Percentiles rank a stretch among this genome's conserved stretches.
Evolutionary conservation across 805 yeast genomes (phyloP).

Genomic region (Tetrapisispora fleetii): DNA sequence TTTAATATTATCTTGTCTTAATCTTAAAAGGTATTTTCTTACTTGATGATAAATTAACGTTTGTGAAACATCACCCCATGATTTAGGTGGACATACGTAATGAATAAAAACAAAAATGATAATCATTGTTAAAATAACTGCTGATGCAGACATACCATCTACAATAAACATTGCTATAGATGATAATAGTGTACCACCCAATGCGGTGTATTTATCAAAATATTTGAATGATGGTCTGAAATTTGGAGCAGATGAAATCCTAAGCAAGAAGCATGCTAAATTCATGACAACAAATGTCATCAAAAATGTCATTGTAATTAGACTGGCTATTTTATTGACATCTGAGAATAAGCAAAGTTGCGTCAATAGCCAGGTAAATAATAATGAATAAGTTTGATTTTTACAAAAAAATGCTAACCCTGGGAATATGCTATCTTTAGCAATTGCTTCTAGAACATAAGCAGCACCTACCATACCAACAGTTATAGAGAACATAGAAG

Average conservation of each 20-base stretch:
- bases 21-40: constrained; percentile 67
- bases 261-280: constrained; percentile 81
- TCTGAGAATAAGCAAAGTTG: constrained; percentile 83
- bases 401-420: constrained; percentile 53
- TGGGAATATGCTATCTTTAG: constrained; percentile 82
- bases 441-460: constrained; percentile 79
- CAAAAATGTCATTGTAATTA: constrained; percentile 92
- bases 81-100: constrained; percentile 85
- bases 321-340: constrained; percentile 86
- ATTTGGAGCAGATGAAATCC: constrained; percentile 92
- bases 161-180: constrained; percentile 86
- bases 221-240: constrained; percentile 91
- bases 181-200: constrained; percentile 59
- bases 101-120: constrained; percentile 72
- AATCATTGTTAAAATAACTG: constrained; percentile 55
- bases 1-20: constrained; percentile 87
- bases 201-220: constrained; percentile 75
- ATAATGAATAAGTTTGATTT: constrained; percentile 57
- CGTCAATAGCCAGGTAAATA: constrained; percentile 71
- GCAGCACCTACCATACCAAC: constrained; percentile 97
- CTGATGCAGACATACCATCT: constrained; percentile 80
- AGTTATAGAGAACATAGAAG: constrained; percentile 83
- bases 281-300: constrained; percentile 95
- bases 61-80: constrained; percentile 98
- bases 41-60: constrained; percentile 93